phyloP scores from a whole-genome alignment of 2,329 filamentous ascomycete species.

The Penicillium freii region DNA sequence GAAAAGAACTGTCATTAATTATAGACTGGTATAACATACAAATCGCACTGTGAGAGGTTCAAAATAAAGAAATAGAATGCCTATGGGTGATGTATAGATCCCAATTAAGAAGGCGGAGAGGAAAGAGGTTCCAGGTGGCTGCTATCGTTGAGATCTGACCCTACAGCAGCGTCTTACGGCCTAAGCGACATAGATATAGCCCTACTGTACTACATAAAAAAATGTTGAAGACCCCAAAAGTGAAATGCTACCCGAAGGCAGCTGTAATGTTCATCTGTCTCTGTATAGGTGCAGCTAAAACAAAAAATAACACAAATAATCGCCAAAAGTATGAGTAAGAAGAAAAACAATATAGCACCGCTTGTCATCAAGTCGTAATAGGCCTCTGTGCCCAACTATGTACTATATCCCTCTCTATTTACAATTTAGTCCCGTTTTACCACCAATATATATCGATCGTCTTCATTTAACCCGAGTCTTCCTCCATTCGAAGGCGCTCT shows the following conservation, averaged over 20 bases:
- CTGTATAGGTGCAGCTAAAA: background rate
- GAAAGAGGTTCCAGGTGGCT: background rate
- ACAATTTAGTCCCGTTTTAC: background rate
- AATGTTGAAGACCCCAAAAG: background rate
- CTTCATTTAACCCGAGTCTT: background rate
- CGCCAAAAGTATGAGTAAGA: background rate
- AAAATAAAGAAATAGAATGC: background rate
- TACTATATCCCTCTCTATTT: background rate
- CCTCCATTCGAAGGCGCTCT: slow-evolving; percentile 16
- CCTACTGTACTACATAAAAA: background rate
- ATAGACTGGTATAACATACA: background rate
- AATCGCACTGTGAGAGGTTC: no score
- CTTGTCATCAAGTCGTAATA: slow-evolving; percentile 10
- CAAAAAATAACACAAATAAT: background rate
- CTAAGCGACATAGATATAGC: background rate
- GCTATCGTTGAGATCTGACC: background rate
- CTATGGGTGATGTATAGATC: background rate
- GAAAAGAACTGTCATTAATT: background rate
- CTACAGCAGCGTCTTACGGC: background rate
- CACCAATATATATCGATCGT: background rate
- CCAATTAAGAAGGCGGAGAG: background rate
- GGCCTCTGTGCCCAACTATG: background rate
- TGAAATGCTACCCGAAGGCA: background rate
- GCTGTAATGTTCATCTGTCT: background rate
- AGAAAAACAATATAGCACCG: background rate